A percentile compares a stretch with the other conserved stretches of the same genome.
Conservation (phyloP, 2,329 filamentous ascomycete genomes). For the Huntiella decipiens region DNA sequence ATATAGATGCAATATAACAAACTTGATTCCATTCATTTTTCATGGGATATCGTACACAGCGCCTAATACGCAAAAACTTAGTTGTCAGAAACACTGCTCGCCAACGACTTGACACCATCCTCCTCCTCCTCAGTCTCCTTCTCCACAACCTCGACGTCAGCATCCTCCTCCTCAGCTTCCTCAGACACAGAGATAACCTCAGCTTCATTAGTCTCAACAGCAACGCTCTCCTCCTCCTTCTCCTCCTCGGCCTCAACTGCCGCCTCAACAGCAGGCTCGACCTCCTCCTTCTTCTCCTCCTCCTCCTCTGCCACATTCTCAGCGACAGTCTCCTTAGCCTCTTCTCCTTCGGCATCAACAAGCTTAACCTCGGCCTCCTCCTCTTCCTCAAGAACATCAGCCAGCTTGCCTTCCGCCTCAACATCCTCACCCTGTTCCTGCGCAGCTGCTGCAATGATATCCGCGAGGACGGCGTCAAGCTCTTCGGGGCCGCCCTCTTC, state of each 20-base stretch:
- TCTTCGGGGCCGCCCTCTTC: conserved; percentile 10
- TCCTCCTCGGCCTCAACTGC: background rate
- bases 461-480: conserved; percentile 1
- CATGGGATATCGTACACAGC: background rate
- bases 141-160: background rate
- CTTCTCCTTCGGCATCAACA: background rate
- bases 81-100: conserved; percentile 1
- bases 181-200: background rate
- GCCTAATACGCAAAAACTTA: background rate
- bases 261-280: background rate
- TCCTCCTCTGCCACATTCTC: background rate
- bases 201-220: background rate
- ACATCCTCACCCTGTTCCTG: background rate
- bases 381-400: conserved; percentile 1
- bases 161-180: conserved; percentile 2
- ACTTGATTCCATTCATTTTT: background rate
- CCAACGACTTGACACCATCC: conserved; percentile 2
- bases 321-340: background rate
- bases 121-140: background rate
- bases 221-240: background rate
- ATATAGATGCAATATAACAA: no score
- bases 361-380: background rate
- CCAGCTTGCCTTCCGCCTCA: background rate
- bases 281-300: background rate
- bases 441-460: background rate